These are phyloP conservation scores for Paecilomyces niveus DNA, from an alignment of 2,329 filamentous ascomycete genomes.

Conservation along the genomic window DNA sequence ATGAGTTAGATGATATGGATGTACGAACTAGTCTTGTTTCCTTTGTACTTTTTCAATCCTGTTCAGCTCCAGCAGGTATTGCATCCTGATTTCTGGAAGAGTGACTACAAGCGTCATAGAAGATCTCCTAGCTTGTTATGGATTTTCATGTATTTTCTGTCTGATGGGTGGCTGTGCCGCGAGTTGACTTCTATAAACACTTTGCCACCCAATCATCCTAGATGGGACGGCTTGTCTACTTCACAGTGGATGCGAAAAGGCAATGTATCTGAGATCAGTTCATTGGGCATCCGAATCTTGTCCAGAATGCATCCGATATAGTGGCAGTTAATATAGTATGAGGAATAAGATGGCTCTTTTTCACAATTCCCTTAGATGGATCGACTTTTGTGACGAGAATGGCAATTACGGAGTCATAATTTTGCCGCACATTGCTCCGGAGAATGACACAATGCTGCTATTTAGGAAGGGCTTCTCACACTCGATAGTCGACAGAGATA, in stretches of 20 bases:
- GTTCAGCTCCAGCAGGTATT: too few species aligned
- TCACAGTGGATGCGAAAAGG: background rate
- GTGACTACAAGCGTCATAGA: too few species aligned
- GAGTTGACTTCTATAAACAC: too few species aligned
- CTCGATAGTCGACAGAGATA: background rate
- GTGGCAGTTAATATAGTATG: background rate
- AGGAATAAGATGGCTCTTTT: background rate
- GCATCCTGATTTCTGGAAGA: too few species aligned
- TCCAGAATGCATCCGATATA: background rate
- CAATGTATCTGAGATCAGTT: background rate
- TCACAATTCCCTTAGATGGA: background rate
- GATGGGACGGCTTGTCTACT: background rate
- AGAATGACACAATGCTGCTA: background rate
- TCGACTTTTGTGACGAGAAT: background rate
- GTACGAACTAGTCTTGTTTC: too few species aligned
- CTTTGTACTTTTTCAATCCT: too few species aligned
- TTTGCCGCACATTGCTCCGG: background rate
- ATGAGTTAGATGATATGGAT: too few species aligned
- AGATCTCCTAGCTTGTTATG: too few species aligned
- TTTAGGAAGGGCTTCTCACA: background rate
- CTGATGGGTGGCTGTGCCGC: too few species aligned
- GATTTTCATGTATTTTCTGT: too few species aligned
- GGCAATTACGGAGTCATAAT: background rate
- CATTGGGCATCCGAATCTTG: background rate
- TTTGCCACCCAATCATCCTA: background rate